phyloP scores from a whole-genome alignment of 2,329 filamentous ascomycete species.

The Clonostachys rhizophaga region DNA sequence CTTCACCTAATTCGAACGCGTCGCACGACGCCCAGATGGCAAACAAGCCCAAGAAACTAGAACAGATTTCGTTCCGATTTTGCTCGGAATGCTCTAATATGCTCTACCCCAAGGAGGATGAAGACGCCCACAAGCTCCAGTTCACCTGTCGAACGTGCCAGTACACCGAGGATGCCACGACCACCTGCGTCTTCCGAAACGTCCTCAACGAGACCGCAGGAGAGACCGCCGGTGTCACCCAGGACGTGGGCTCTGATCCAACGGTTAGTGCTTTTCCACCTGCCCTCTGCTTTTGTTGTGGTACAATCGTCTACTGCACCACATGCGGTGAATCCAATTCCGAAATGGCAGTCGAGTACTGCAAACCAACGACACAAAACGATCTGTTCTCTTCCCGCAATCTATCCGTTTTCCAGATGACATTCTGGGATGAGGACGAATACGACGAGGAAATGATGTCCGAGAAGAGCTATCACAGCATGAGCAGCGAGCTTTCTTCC shows the following conservation, averaged over 20 bases:
- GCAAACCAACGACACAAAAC: too few species aligned
- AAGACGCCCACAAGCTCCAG: slow-evolving; percentile 75
- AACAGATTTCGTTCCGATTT: slow-evolving; percentile 95
- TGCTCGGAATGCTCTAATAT: slow-evolving; percentile 99
- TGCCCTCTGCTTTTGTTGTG: slow-evolving; percentile 41
- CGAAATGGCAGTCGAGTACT: not conserved
- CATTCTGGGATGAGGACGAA: slow-evolving; percentile 12
- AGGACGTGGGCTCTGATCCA: slow-evolving; percentile 95
- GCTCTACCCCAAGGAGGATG: slow-evolving; percentile 95
- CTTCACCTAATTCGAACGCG: slow-evolving; percentile 48
- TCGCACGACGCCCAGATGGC: slow-evolving; percentile 29
- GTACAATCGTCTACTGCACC: slow-evolving; percentile 34
- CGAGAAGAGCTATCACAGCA: slow-evolving; percentile 8
- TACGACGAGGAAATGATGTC: slow-evolving; percentile 30
- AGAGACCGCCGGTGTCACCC: slow-evolving; percentile 94
- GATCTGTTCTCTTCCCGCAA: too few species aligned
- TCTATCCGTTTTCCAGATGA: too few species aligned
- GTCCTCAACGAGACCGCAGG: slow-evolving; percentile 86
- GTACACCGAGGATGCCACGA: slow-evolving; percentile 81
- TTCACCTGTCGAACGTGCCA: slow-evolving; percentile 96
- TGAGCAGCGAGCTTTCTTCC: not conserved
- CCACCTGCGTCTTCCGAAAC: slow-evolving; percentile 93
- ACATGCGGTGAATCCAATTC: slow-evolving; percentile 22
- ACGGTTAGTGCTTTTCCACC: slow-evolving; percentile 73
- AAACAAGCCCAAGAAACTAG: slow-evolving; percentile 48